Base-by-base conservation (phyloP, 345 rosid species). In the Citropsis articulata region DNA sequence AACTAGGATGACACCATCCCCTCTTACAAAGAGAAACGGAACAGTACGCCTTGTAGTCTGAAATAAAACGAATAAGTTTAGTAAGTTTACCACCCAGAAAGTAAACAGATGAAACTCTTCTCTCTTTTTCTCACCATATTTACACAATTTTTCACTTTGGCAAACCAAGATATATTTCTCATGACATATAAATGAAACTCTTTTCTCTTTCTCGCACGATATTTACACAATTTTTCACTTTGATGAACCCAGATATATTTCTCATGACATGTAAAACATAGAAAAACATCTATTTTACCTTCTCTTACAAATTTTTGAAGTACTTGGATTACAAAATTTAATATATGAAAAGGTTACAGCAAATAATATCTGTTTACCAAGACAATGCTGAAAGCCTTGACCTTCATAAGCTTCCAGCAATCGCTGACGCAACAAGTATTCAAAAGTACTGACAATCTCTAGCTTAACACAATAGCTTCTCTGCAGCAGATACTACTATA, bases 1-100 rank as follows among this genome's bases (percentile, higher is more conserved):
- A 75, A 97, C 99, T 88, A 97, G 88, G 77, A 97, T 97, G 80
- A 97, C 98, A 75, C 99, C 98, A 74, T 97, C 99, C 57, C 99
- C 99, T 85, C 99, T 88, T 60, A 97, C 99, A 84, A 97, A 97
- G 24, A 97, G 98, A 81, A 88, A 97, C 12, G 94, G 96, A 57
- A 97, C 89, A 0, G 81, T 94, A 22, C 98, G 95, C 86, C 81
- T 93, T 21, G 97, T 93, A 45, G 95, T 87, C 98, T 97, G 96
- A 82, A 86, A 84, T 25, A 62, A 9, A 82, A 62, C 8, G 79
- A 64, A 55, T 4, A 36, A 45, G 19, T 7, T 30, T 61, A 24
- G 27, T 31, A 53, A 57, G 69, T 66, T 68, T 63, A 33, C 25
- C 53, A 62, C 33, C 57, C 35, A 65, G 56, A 66, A 42, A 14